Evolutionary conservation across 2,329 filamentous ascomycete species (phyloP).

Genomic region (Neonectria faginata): DNA sequence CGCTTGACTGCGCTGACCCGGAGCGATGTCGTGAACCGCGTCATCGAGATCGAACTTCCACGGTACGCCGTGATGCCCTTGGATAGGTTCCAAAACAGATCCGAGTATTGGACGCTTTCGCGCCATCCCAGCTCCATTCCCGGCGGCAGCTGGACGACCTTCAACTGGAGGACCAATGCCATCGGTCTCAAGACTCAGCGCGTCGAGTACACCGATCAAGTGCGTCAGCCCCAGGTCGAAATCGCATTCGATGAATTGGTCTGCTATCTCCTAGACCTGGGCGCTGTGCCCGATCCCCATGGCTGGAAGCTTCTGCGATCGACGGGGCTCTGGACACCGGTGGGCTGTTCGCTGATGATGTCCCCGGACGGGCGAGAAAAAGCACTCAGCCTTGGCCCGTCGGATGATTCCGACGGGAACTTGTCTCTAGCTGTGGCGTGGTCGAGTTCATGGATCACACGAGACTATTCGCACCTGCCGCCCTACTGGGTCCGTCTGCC

Average conservation of each 20-base stretch:
- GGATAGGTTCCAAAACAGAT: conserved; percentile 64
- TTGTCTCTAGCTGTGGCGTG: conserved; percentile 69
- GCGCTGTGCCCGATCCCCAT: conserved; percentile 69
- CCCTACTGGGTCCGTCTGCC: conserved; percentile 69
- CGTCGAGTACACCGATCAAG: conserved; percentile 70
- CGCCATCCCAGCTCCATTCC: conserved; percentile 64
- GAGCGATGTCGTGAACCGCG: conserved; percentile 72
- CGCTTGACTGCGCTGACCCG: conserved; percentile 70
- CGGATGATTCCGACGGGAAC: conserved; percentile 71
- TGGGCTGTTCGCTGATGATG: conserved; percentile 67
- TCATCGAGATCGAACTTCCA: conserved; percentile 75
- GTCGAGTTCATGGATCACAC: conserved; percentile 65
- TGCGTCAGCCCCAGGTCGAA: conserved; percentile 65
- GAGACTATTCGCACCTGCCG: conserved; percentile 64
- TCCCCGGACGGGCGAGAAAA: conserved; percentile 62
- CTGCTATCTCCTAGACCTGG: conserved; percentile 71
- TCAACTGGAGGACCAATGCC: conserved; percentile 73
- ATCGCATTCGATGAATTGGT: conserved; percentile 69
- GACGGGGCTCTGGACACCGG: conserved; percentile 70
- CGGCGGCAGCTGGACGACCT: conserved; percentile 73
- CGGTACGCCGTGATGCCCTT: conserved; percentile 72
- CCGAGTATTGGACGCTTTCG: conserved; percentile 69
- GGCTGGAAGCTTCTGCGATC: conserved; percentile 69
- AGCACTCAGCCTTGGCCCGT: conserved; percentile 64
- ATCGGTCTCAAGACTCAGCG: conserved; percentile 72